Evolutionary conservation across 257 asterid species (phyloP).

Genomic region (Capsicum chinense): DNA sequence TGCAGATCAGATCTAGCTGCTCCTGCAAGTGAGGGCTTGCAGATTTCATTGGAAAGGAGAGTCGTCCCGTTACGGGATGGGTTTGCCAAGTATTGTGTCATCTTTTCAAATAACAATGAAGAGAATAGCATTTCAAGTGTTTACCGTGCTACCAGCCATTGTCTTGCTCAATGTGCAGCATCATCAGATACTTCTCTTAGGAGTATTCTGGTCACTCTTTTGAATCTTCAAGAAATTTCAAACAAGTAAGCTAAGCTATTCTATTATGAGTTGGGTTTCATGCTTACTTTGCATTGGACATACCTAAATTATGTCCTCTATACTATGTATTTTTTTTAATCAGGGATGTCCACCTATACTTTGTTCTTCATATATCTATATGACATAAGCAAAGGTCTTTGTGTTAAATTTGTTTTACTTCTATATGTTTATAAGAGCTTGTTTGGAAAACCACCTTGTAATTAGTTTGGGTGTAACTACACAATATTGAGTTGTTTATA

Average conservation of each 20-base stretch:
- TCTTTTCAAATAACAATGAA: constrained; percentile 53
- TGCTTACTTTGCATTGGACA: constrained; percentile 9
- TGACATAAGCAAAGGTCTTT: background rate
- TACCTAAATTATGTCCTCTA: background rate
- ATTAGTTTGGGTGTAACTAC: background rate
- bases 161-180: constrained; percentile 49
- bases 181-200: constrained; percentile 49
- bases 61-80: constrained; percentile 23
- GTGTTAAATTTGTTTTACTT: background rate
- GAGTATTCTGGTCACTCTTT: constrained; percentile 49
- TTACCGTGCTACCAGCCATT: constrained; percentile 48
- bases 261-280: constrained; percentile 4
- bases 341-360: background rate
- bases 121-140: constrained; percentile 59
- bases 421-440: background rate
- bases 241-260: constrained; percentile 57
- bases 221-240: constrained; percentile 62
- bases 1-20: constrained; percentile 39
- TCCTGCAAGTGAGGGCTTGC: constrained; percentile 39
- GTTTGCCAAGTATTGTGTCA: constrained; percentile 49
- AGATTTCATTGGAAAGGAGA: constrained; percentile 36
- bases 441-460: background rate
- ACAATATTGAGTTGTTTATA: background rate
- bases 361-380: background rate
- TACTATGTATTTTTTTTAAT: background rate